Base-by-base conservation (phyloP, 169 alveolate genomes). In the Cryptosporidium canis region DNA sequence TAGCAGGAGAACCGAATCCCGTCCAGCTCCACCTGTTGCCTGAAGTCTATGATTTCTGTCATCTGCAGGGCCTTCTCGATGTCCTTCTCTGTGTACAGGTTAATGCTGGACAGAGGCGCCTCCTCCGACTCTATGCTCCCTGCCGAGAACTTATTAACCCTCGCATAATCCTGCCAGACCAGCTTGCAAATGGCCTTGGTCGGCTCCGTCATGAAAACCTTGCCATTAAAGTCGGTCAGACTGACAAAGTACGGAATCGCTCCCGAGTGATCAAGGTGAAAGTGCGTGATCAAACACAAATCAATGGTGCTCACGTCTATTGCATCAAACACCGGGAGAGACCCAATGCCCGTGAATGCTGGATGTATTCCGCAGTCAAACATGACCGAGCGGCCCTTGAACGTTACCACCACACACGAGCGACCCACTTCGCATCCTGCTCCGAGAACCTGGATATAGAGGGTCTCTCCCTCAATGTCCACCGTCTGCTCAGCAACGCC, bases 291-390 rank as follows among this genome's bases (percentile, higher is more conserved):
- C 61, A 98, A 93, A 53, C 99, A 94, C 24, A 98, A 83, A 58
- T 98, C 99, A 18, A 98, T 94, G 63, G 96, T 95, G n/a, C 95
- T 91, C 45, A 98, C 95, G 66, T 97, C 99, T 37, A 97, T 94
- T 39, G 96, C 97, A 83, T 98, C 99, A 90, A 98, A 98, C 66
- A 96, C 97, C 1, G 99, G 99, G 35, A 98, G 93, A 18, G 99
- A 97, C 0, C 97, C 96, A n/a, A 96, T 93, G 1, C 99, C 99
- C 67, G 97, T 94, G 31, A 95, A 94, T 14, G 99, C 99, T 21
- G 99, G 99, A 84, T 98, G 99, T 5, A 98, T 93, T 12, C 99
- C 99, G 90, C 99, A 98, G 91, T 98, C 99, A 83, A 98, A 95
- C 99, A 98, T 96, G 37, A 98, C 96, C 45, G 97, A 93, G 63